Evolutionary conservation across 495 filamentous ascomycete species (phyloP), one percentile per base, ranked within the genome.

Genomic region (Xylaria longipes): DNA sequence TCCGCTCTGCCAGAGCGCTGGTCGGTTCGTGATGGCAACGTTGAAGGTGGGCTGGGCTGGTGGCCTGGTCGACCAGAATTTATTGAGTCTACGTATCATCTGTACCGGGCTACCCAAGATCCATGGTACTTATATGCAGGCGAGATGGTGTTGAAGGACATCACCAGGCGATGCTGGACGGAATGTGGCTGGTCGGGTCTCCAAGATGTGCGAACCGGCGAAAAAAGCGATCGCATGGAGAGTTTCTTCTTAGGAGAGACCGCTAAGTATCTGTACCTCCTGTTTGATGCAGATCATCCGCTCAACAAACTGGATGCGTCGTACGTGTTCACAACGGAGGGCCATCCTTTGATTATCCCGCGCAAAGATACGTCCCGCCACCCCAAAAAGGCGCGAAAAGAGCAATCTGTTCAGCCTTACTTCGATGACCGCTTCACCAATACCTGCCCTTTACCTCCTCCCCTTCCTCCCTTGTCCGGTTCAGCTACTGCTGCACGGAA

Each of bases 171-270:
- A 52, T 99, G 96, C 80, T 97, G 94, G 93, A 94, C 94, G 2
- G 89, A 89, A 64, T 99, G 96, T 76, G 96, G 96, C 63, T 98
- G 94, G 94, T 92, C 96, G 6, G 95, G 95, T 0, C 85, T 99
- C n/a, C 92, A 97, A 74, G 93, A 98, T 81, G 96, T 99, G 12
- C 84, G 91, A 39, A 94, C 87, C 52, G 97, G 95, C 0, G 93
- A 98, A 79, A 90, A 92, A 77, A 95, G 88, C 76, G 96, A 99
- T 77, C 91, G 96, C 22, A 99, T 99, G 96, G 96, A 99, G 83
- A 98, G 96, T 80, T 99, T 99, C 84, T 98, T 97, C 79, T 85
- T 98, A 1, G 94, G 97, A 4, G 96, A 99, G 81, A 99, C 96
- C 0, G 90, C 93, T 66, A 97, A 98, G 80, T 99, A 99, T 80